These are phyloP conservation scores for Ceratobasidium sp. DNA, from an alignment of 1,284 basidiomycete species.

Conservation along the genomic window DNA sequence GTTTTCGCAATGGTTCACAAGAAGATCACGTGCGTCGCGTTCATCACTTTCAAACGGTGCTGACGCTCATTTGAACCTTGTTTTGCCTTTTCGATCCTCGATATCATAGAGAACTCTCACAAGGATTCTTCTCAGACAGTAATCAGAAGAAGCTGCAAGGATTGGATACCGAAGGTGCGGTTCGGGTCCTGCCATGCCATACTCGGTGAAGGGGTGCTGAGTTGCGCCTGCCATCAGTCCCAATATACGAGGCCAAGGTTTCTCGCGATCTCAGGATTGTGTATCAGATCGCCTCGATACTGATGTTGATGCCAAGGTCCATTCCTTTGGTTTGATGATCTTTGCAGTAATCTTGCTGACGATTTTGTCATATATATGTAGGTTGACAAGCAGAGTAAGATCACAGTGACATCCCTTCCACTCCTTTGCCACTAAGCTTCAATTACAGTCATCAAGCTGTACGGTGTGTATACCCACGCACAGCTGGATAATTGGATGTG, in stretches of 20 bases:
- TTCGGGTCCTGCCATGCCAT: neutral
- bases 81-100: neutral
- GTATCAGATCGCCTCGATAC: constrained; percentile 42
- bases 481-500: constrained; percentile 43
- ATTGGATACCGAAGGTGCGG: constrained; percentile 33
- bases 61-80: neutral
- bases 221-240: constrained; percentile 19
- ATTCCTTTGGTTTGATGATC: too few relatives aligned
- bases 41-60: neutral
- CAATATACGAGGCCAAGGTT: constrained; percentile 45
- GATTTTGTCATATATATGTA: too few relatives aligned
- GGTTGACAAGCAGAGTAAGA: constrained; percentile 23
- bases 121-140: constrained; percentile 43
- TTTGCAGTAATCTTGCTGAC: too few relatives aligned
- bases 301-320: constrained; percentile 34
- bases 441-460: constrained; percentile 41
- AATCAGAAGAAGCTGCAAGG: constrained; percentile 43
- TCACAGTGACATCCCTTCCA: neutral
- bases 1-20: constrained; percentile 37
- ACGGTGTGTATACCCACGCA: constrained; percentile 43
- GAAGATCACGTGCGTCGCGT: constrained; percentile 38
- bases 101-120: constrained; percentile 40
- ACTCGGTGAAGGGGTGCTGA: neutral
- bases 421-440: too few relatives aligned
- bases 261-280: constrained; percentile 43